Conservation (phyloP, 352 stramenopile genomes). For the Peronospora farinosa region DNA sequence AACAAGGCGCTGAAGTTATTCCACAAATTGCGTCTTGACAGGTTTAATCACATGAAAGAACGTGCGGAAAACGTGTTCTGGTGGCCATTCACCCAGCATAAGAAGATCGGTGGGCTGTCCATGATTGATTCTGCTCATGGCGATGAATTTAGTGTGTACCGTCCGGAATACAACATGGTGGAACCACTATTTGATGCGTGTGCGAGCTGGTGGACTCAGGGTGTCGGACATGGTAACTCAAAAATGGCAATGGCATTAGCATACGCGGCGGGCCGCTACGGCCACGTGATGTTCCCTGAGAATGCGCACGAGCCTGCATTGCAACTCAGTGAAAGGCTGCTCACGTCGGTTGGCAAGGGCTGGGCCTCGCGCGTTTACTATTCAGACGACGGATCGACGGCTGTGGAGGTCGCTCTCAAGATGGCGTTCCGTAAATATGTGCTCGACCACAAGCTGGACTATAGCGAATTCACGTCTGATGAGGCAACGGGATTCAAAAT, state of each 20-base stretch:
- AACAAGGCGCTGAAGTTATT: conserved; percentile 44
- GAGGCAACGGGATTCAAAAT: conserved; percentile 40
- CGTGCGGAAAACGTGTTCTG: conserved; percentile 79
- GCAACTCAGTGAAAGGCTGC: conserved; percentile 67
- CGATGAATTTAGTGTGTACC: conserved; percentile 74
- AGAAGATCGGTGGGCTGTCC: conserved; percentile 68
- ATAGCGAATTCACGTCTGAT: conserved; percentile 36
- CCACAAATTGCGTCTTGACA: conserved; percentile 46
- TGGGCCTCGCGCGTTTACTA: conserved; percentile 89
- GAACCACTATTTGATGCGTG: conserved; percentile 84
- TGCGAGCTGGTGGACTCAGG: conserved; percentile 91
- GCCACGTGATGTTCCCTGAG: conserved; percentile 90
- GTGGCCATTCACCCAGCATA: conserved; percentile 93
- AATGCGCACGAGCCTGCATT: conserved; percentile 86
- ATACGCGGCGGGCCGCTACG: conserved; percentile 87
- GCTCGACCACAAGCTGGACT: conserved; percentile 59
- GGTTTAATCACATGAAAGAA: conserved; percentile 51
- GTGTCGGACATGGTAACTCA: conserved; percentile 83
- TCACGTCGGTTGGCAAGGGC: conserved; percentile 64
- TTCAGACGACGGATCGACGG: conserved; percentile 87
- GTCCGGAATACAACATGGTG: conserved; percentile 41
- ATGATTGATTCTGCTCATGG: conserved; percentile 88
- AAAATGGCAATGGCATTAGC: conserved; percentile 84
- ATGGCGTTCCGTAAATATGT: conserved; percentile 88
- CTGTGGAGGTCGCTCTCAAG: conserved; percentile 88